These are phyloP conservation scores for Tolypocladium paradoxum DNA, from an alignment of 2,329 filamentous ascomycete genomes.

Conservation along the genomic window DNA sequence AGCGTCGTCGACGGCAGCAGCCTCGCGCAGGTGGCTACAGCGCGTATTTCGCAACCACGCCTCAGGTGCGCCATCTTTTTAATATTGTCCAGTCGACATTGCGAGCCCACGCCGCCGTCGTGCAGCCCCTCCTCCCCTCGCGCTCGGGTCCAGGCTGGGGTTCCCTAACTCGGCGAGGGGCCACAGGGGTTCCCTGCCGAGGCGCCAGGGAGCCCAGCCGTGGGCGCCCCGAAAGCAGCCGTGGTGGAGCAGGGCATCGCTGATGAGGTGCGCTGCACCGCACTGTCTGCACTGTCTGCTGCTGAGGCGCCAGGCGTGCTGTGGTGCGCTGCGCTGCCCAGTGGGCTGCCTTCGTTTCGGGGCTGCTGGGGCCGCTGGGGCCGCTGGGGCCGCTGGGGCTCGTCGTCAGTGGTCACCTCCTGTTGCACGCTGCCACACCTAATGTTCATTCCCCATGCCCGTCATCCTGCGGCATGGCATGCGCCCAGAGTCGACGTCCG, in stretches of 20 bases:
- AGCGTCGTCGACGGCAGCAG: neutral
- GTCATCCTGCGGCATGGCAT: neutral
- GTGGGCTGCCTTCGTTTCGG: neutral
- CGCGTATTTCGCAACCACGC: no score
- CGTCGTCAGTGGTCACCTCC: neutral
- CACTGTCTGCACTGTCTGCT: no score
- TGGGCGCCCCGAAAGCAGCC: no score
- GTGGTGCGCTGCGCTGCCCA: no score
- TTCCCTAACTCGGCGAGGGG: neutral
- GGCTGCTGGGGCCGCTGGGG: neutral
- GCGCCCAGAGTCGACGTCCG: neutral
- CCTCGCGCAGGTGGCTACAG: no score
- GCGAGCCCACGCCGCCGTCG: no score
- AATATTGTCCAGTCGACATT: neutral
- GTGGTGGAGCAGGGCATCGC: neutral
- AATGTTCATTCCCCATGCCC: neutral
- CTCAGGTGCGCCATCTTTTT: neutral
- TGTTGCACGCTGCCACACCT: neutral
- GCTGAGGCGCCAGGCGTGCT: neutral
- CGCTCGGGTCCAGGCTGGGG: neutral
- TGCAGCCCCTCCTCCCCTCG: neutral
- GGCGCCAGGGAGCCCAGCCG: no score
- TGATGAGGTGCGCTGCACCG: neutral
- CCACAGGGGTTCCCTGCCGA: neutral
- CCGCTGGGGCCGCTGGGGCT: neutral